phyloP scores from a whole-genome alignment of 1,284 basidiomycete species.

The Leccinum variabile region DNA sequence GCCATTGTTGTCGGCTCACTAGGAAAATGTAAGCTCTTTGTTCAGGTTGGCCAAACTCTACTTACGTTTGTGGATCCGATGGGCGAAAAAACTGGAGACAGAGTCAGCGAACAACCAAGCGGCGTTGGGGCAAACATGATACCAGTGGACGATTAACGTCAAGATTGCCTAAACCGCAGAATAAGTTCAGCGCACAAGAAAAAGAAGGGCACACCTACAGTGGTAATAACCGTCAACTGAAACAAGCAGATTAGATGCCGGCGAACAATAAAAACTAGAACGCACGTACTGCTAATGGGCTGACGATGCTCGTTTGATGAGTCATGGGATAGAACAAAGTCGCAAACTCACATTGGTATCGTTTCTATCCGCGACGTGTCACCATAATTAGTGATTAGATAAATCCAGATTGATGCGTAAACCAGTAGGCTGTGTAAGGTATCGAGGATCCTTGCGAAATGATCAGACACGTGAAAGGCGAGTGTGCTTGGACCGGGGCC shows the following conservation, averaged over 20 bases:
- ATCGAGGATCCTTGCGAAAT: conserved; percentile 27
- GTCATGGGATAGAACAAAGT: neutral
- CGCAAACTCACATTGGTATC: conserved; percentile 26
- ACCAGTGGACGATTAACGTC: conserved; percentile 38
- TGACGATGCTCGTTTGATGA: conserved; percentile 18
- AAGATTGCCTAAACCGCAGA: conserved; percentile 33
- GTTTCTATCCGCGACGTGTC: conserved; percentile 24
- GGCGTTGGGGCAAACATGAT: conserved; percentile 16
- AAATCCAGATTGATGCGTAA: conserved; percentile 33
- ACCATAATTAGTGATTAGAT: conserved; percentile 32
- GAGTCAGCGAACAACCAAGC: neutral
- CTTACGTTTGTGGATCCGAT: conserved; percentile 36
- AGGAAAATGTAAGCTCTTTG: neutral
- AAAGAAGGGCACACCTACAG: conserved; percentile 33
- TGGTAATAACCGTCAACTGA: conserved; percentile 47
- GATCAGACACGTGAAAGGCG: conserved; percentile 3
- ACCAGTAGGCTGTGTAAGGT: conserved; percentile 31
- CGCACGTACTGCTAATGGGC: conserved; percentile 44
- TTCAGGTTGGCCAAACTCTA: neutral
- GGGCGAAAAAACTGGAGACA: conserved; percentile 29
- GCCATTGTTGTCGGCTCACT: conserved; percentile 32
- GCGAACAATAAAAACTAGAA: neutral
- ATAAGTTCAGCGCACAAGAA: neutral
- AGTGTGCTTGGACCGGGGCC: neutral
- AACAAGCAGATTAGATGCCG: conserved; percentile 1